Conservation (phyloP, 768 basidiomycete species). For the Rhodosporidiobolus odoratus region DNA sequence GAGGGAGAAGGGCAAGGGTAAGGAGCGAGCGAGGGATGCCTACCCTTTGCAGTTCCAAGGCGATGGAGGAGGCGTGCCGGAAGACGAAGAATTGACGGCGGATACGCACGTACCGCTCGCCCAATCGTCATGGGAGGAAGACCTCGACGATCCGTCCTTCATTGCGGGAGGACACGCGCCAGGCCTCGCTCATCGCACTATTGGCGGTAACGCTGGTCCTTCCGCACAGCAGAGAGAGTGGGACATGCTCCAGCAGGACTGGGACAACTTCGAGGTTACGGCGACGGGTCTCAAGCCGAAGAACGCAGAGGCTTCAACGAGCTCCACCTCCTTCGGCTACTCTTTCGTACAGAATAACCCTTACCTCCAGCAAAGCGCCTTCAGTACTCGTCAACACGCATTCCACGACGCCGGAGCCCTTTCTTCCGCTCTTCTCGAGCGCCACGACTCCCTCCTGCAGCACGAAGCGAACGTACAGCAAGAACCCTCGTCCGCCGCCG, state of each 20-base stretch:
- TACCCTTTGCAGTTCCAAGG: slow-evolving; percentile 35
- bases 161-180: slow-evolving; percentile 30
- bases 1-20: slow-evolving; percentile 15
- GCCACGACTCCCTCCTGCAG: slow-evolving; percentile 69
- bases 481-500: slow-evolving; percentile 61
- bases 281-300: slow-evolving; percentile 58
- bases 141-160: slow-evolving; percentile 40
- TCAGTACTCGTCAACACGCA: slow-evolving; percentile 30
- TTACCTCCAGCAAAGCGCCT: slow-evolving; percentile 17
- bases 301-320: slow-evolving; percentile 43
- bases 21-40: not conserved
- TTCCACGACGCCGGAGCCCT: slow-evolving; percentile 11
- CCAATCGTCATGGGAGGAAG: slow-evolving; percentile 42
- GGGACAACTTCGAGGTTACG: slow-evolving; percentile 77
- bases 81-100: slow-evolving; percentile 16
- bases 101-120: slow-evolving; percentile 39
- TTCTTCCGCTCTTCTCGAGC: slow-evolving; percentile 14
- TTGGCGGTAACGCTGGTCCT: not conserved
- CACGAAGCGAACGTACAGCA: slow-evolving; percentile 83
- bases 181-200: not conserved
- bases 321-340: slow-evolving; percentile 16
- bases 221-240: slow-evolving; percentile 51
- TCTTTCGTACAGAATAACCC: slow-evolving; percentile 37
- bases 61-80: slow-evolving; percentile 38
- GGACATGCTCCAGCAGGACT: slow-evolving; percentile 66